Evolutionary conservation across 2,329 filamentous ascomycete species (phyloP).

Genomic region (Talaromyces sp.): DNA sequence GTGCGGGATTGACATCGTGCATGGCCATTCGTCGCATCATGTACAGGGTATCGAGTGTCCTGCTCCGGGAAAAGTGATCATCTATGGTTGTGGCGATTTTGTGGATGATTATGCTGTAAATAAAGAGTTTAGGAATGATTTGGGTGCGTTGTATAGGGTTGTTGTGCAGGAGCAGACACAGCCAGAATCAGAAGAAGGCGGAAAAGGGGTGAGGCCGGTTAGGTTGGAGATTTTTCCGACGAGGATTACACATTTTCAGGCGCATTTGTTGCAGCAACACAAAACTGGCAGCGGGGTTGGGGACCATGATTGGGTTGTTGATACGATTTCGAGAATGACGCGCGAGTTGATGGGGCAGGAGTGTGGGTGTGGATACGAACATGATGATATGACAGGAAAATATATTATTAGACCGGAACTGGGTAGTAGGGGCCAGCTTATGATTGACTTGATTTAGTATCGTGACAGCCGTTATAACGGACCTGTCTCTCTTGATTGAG

Average conservation of each 20-base stretch:
- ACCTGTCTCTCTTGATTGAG: neutral
- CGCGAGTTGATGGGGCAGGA: conserved; percentile 25
- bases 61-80: conserved; percentile 31
- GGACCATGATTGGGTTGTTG: conserved; percentile 33
- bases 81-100: conserved; percentile 44
- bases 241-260: conserved; percentile 32
- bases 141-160: conserved; percentile 40
- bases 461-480: neutral
- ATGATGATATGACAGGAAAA: conserved; percentile 10
- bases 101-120: conserved; percentile 43
- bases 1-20: conserved; percentile 41
- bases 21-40: conserved; percentile 43
- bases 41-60: conserved; percentile 41
- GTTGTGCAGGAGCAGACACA: conserved; percentile 21
- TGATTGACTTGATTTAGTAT: conserved; percentile 23
- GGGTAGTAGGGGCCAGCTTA: conserved; percentile 31
- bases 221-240: conserved; percentile 38
- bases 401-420: conserved; percentile 21
- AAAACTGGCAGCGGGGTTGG: conserved; percentile 19
- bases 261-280: conserved; percentile 25
- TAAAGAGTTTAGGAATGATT: conserved; percentile 36
- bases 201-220: conserved; percentile 21
- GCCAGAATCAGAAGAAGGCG: neutral
- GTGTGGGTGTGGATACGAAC: neutral
- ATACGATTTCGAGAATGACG: conserved; percentile 29